A percentile compares a stretch with the other conserved stretches of the same genome.
phyloP scores from a whole-genome alignment of 768 basidiomycete species.

The Suillus lakei region DNA sequence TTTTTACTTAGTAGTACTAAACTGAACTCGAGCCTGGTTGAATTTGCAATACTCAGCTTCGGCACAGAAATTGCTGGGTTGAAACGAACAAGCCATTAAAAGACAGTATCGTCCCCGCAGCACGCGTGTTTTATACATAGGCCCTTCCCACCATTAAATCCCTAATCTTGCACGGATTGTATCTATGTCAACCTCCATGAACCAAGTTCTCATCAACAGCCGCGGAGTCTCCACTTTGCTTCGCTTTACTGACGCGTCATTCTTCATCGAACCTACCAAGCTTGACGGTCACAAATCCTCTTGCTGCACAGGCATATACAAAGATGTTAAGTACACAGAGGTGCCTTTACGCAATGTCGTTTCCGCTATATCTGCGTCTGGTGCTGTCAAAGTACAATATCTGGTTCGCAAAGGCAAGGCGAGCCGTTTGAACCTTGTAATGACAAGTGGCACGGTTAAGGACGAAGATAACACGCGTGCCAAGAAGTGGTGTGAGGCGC shows the following conservation, averaged over 20 bases:
- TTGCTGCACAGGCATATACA: conserved; percentile 11
- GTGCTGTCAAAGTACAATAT: conserved; percentile 53
- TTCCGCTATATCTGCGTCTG: conserved; percentile 46
- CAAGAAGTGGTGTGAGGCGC: conserved; percentile 55
- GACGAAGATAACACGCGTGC: conserved; percentile 40
- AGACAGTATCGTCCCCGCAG: neutral
- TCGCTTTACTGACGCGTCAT: conserved; percentile 28
- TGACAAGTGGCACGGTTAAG: conserved; percentile 43
- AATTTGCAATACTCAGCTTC: too few species aligned
- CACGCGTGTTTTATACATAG: neutral
- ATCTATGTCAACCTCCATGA: neutral
- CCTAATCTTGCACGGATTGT: neutral
- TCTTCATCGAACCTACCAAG: conserved; percentile 29
- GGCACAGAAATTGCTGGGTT: too few species aligned
- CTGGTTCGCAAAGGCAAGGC: conserved; percentile 51
- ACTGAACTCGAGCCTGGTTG: too few species aligned
- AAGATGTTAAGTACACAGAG: conserved; percentile 21
- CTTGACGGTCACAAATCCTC: conserved; percentile 9
- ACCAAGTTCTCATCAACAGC: conserved; percentile 14
- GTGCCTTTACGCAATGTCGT: conserved; percentile 59
- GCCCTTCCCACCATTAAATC: neutral
- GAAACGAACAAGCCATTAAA: neutral
- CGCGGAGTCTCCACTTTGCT: conserved; percentile 26
- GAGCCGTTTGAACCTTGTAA: conserved; percentile 42
- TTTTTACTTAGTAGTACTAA: too few species aligned